Percentiles rank a stretch among this genome's conserved stretches.
phyloP scores from a whole-genome alignment of 2,329 filamentous ascomycete species.

The Fusarium sp. region DNA sequence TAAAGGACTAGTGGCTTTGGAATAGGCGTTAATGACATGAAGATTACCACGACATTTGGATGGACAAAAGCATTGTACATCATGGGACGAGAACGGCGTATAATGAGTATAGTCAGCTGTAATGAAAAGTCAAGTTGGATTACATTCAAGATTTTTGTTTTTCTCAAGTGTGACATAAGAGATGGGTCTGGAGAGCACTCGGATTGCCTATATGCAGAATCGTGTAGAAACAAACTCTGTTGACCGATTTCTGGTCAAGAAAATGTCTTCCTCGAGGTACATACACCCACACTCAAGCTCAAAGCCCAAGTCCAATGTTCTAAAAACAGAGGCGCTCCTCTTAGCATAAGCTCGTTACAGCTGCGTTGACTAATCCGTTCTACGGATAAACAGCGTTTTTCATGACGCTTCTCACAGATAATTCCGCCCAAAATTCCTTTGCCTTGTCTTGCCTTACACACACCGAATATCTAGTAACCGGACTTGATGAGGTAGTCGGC shows the following conservation, averaged over 20 bases:
- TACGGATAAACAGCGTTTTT: conserved; percentile 31
- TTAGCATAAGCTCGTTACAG: conserved; percentile 40
- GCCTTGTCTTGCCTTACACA: background rate
- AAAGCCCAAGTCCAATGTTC: conserved; percentile 35
- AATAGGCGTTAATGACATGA: conserved; percentile 42
- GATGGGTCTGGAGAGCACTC: conserved; percentile 34
- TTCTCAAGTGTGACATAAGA: background rate
- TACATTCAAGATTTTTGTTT: background rate
- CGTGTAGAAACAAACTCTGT: conserved; percentile 42
- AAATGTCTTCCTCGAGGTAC: conserved; percentile 37
- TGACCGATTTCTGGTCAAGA: conserved; percentile 36
- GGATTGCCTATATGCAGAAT: conserved; percentile 47
- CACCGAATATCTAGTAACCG: conserved; percentile 71
- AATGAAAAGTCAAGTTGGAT: conserved; percentile 11
- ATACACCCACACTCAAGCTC: conserved; percentile 35
- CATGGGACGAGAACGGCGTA: conserved; percentile 17
- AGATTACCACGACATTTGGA: conserved; percentile 13
- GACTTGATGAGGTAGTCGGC: conserved; percentile 86
- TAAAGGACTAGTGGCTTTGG: conserved; percentile 31
- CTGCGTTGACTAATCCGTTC: conserved; percentile 35
- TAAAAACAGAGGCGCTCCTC: conserved; percentile 41
- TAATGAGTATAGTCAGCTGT: conserved; percentile 8
- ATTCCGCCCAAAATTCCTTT: conserved; percentile 12
- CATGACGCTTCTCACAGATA: conserved; percentile 19
- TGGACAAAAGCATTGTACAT: conserved; percentile 27